phyloP scores from a whole-genome alignment of 768 basidiomycete species.

The Tylopilus plumbeoviolaceoides region DNA sequence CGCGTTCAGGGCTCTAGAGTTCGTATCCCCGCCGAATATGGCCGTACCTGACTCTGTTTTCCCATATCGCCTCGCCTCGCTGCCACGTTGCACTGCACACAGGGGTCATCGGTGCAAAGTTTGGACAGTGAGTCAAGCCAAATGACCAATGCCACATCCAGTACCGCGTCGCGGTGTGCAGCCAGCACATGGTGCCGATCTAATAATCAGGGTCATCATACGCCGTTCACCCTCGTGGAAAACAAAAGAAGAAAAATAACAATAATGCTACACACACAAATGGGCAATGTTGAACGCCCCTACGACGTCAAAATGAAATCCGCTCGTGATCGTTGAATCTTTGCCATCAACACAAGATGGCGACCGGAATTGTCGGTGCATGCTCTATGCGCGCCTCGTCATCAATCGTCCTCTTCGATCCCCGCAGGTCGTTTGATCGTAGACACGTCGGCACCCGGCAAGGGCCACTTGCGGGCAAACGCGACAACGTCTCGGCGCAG shows the following conservation, averaged over 20 bases:
- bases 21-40: not conserved
- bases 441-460: conserved; percentile 75
- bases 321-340: conserved; percentile 54
- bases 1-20: not conserved
- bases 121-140: not conserved
- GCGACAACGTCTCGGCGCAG: conserved; percentile 74
- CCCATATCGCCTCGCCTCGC: not conserved
- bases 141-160: too few relatives aligned
- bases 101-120: too few relatives aligned
- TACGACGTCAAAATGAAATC: conserved; percentile 6
- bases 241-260: not conserved
- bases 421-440: conserved; percentile 56
- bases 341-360: conserved; percentile 12
- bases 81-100: too few relatives aligned
- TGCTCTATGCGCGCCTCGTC: not conserved
- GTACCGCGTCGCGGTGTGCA: too few relatives aligned
- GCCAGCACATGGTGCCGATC: too few relatives aligned
- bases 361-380: not conserved
- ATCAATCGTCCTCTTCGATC: conserved; percentile 49
- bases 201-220: too few relatives aligned
- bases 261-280: conserved; percentile 1
- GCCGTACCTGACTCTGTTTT: too few relatives aligned
- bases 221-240: not conserved
- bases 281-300: conserved; percentile 33
- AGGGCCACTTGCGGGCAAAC: conserved; percentile 87